Conservation (phyloP, 768 basidiomycete genomes). For the Naganishia vishniacii region DNA sequence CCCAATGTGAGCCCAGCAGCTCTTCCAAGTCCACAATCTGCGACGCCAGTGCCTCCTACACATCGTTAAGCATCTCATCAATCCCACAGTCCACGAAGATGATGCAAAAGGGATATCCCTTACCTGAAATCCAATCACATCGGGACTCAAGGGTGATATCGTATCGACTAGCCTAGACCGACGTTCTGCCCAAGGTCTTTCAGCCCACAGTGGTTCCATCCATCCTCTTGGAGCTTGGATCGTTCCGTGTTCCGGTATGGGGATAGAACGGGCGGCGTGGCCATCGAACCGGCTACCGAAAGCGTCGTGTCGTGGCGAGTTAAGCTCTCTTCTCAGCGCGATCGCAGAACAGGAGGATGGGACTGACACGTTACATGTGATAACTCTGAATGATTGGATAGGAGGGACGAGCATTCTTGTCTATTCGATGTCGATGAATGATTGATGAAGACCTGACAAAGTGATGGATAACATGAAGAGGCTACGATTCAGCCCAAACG, state of each 20-base stretch:
- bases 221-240: constrained; percentile 24
- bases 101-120: background rate
- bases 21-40: constrained; percentile 59
- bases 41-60: constrained; percentile 53
- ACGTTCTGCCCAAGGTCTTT: constrained; percentile 40
- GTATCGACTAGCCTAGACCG: constrained; percentile 37
- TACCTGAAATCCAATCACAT: constrained; percentile 43
- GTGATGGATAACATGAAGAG: too few relatives aligned
- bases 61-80: background rate
- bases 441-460: too few relatives aligned
- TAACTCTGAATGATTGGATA: background rate
- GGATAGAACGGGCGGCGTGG: constrained; percentile 24
- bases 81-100: too few relatives aligned
- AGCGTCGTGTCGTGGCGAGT: too few relatives aligned
- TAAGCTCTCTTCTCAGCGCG: too few relatives aligned
- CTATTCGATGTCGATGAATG: too few relatives aligned
- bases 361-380: constrained; percentile 7
- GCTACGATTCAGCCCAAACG: too few relatives aligned
- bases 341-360: constrained; percentile 14
- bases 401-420: too few relatives aligned
- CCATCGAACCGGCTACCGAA: constrained; percentile 37
- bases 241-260: constrained; percentile 30
- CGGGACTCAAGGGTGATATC: constrained; percentile 32
- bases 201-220: constrained; percentile 21
- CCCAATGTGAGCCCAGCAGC: constrained; percentile 58